phyloP scores from a whole-genome alignment of 2,329 filamentous ascomycete genomes.

The Exophiala sideris region DNA sequence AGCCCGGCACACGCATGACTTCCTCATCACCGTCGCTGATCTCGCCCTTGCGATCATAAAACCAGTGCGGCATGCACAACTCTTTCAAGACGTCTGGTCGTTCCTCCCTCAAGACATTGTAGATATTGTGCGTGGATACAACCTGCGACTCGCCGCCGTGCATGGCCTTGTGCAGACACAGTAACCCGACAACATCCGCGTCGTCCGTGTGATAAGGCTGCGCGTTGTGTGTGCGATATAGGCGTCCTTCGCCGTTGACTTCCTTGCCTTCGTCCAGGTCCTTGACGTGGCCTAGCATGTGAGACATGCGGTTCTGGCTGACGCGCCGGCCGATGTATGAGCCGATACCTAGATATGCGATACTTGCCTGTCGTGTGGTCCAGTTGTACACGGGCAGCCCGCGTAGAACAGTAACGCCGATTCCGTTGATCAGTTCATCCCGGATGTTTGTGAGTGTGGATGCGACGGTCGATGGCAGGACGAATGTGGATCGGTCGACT shows the following conservation, averaged over 20 bases:
- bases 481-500: conserved; percentile 64
- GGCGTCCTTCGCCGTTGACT: conserved; percentile 80
- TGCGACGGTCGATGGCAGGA: conserved; percentile 53
- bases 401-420: conserved; percentile 86
- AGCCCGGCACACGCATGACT: conserved; percentile 67
- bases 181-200: conserved; percentile 74
- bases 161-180: conserved; percentile 73
- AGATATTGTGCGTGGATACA: conserved; percentile 74
- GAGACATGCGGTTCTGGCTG: conserved; percentile 76
- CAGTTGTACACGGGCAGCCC: conserved; percentile 72
- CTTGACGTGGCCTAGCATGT: conserved; percentile 84
- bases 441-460: conserved; percentile 55
- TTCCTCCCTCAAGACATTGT: conserved; percentile 71
- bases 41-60: conserved; percentile 88
- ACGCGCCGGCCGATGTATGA: conserved; percentile 84
- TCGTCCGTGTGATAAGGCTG: conserved; percentile 86
- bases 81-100: conserved; percentile 73
- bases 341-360: conserved; percentile 83
- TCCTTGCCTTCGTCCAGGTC: conserved; percentile 76
- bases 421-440: conserved; percentile 72
- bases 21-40: conserved; percentile 68
- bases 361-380: conserved; percentile 73
- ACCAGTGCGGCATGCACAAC: conserved; percentile 76
- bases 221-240: conserved; percentile 79
- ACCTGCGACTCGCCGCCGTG: conserved; percentile 84